Conservation (phyloP, 768 basidiomycete genomes). For the Boletus subcaerulescens region DNA sequence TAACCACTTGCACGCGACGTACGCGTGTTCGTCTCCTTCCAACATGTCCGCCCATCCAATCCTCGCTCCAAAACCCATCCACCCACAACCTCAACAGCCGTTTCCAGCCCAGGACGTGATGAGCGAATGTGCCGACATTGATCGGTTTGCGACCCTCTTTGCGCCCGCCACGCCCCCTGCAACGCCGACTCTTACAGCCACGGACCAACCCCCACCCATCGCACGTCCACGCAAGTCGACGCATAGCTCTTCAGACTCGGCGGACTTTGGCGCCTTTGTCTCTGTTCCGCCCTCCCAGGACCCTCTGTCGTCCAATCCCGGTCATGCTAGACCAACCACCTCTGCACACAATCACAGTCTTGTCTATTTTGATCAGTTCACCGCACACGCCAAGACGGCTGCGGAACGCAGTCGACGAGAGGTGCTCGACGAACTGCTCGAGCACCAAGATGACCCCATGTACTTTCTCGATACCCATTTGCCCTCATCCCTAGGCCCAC, state of each 20-base stretch:
- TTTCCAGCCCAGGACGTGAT: too few relatives aligned
- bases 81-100: too few relatives aligned
- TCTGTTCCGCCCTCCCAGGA: slow-evolving; percentile 54
- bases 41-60: not conserved
- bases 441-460: slow-evolving; percentile 69
- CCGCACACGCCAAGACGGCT: slow-evolving; percentile 52
- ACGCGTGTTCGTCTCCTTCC: too few relatives aligned
- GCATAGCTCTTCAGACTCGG: slow-evolving; percentile 39
- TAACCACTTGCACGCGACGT: too few relatives aligned
- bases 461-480: slow-evolving; percentile 43
- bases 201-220: not conserved
- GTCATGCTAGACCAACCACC: not conserved
- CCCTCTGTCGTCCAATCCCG: slow-evolving; percentile 27
- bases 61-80: not conserved
- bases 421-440: slow-evolving; percentile 61
- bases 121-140: slow-evolving; percentile 19
- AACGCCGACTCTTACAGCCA: slow-evolving; percentile 14
- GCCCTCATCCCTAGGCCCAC: not conserved
- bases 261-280: slow-evolving; percentile 63
- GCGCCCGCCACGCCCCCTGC: slow-evolving; percentile 36
- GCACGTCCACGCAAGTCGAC: slow-evolving; percentile 12
- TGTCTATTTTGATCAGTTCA: slow-evolving; percentile 61
- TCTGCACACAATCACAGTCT: slow-evolving; percentile 28
- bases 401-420: slow-evolving; percentile 49
- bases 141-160: slow-evolving; percentile 44